A percentile compares a stretch with the other conserved stretches of the same genome.
Conservation (phyloP, 2,329 filamentous ascomycete genomes). For the Sporothrix euskadiensis region DNA sequence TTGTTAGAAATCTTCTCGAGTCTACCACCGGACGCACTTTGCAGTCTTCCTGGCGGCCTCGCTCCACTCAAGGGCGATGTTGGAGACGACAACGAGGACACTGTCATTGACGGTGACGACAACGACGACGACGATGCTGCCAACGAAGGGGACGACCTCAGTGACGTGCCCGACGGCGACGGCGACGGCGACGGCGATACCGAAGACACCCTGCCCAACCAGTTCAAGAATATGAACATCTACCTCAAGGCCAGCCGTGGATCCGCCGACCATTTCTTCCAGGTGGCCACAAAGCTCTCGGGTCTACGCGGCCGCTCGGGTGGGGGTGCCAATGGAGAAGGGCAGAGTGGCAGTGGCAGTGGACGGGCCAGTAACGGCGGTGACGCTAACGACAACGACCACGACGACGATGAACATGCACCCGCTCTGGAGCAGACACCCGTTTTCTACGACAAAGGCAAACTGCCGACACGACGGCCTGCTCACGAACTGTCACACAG, state of each 20-base stretch:
- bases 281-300: slow-evolving; percentile 42
- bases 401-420: slow-evolving; percentile 36
- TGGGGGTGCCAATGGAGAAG: neutral
- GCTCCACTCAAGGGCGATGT: neutral
- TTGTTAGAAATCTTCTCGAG: slow-evolving; percentile 24
- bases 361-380: neutral
- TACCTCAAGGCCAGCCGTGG: slow-evolving; percentile 38
- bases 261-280: slow-evolving; percentile 44
- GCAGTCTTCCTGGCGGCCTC: neutral
- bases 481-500: neutral
- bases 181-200: neutral
- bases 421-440: slow-evolving; percentile 30
- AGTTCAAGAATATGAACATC: slow-evolving; percentile 34
- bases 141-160: neutral
- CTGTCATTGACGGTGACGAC: neutral
- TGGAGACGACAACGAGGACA: neutral
- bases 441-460: slow-evolving; percentile 41
- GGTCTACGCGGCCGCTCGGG: slow-evolving; percentile 26
- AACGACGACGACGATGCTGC: slow-evolving; percentile 5
- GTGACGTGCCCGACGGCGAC: neutral
- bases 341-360: neutral
- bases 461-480: slow-evolving; percentile 40
- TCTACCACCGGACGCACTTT: slow-evolving; percentile 11
- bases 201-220: slow-evolving; percentile 23
- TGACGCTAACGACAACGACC: slow-evolving; percentile 36